These are phyloP conservation scores for Mucor indicus DNA, from an alignment of 371 early-diverging fungal species.

Conservation along the genomic window DNA sequence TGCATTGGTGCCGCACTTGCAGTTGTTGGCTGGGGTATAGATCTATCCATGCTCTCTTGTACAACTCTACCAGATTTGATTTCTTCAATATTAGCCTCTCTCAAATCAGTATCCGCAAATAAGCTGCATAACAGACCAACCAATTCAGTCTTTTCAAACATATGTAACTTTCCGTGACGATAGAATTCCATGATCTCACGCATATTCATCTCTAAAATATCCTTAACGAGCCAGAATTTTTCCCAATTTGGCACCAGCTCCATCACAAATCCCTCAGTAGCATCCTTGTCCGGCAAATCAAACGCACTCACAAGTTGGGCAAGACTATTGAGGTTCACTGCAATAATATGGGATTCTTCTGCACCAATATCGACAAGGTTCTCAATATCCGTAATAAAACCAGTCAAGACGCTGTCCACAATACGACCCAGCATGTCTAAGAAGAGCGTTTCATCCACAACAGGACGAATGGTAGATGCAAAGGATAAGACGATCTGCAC, in stretches of 20 bases:
- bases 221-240: conserved; percentile 57
- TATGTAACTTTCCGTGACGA: conserved; percentile 49
- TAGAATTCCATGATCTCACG: conserved; percentile 68
- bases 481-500: conserved; percentile 45
- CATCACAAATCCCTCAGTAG: conserved; percentile 26
- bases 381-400: conserved; percentile 55
- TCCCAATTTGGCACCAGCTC: conserved; percentile 52
- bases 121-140: conserved; percentile 57
- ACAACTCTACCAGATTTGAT: conserved; percentile 40
- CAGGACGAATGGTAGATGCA: conserved; percentile 35
- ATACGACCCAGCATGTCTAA: conserved; percentile 42
- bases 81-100: conserved; percentile 62
- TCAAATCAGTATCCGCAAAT: conserved; percentile 70
- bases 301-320: conserved; percentile 53
- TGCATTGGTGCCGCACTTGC: too few species aligned
- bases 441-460: conserved; percentile 20
- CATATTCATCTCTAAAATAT: conserved; percentile 66
- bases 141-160: conserved; percentile 60
- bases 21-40: too few species aligned
- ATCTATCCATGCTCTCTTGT: too few species aligned
- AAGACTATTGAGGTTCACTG: conserved; percentile 45
- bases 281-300: conserved; percentile 42
- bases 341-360: conserved; percentile 64
- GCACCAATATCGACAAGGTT: conserved; percentile 65
- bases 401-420: conserved; percentile 38